These are phyloP conservation scores for Withania somnifera DNA, from an alignment of 305 asterid species.

Conservation along the genomic window DNA sequence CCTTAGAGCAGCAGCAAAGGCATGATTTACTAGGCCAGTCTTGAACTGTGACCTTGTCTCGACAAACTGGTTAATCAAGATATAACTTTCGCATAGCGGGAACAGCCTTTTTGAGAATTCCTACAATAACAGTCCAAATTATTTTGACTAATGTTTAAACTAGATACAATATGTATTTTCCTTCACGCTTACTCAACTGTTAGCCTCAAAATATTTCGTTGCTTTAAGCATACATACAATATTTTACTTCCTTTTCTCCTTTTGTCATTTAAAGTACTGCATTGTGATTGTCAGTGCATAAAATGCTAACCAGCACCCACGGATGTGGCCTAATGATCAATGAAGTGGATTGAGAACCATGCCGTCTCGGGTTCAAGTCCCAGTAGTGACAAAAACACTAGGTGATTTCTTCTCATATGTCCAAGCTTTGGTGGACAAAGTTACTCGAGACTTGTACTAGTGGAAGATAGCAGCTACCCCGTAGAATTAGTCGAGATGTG, in stretches of 20 bases:
- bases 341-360: background rate
- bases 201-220: background rate
- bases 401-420: background rate
- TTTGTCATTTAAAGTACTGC: background rate
- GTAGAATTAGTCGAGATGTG: background rate
- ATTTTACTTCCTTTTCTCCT: background rate
- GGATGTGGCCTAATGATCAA: background rate
- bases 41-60: conserved; percentile 91
- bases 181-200: background rate
- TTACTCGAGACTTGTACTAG: background rate
- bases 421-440: background rate
- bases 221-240: background rate
- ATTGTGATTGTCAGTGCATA: background rate
- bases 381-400: background rate
- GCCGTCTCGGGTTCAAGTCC: background rate
- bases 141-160: background rate
- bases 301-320: background rate
- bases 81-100: conserved; percentile 81
- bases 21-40: conserved; percentile 90
- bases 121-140: conserved; percentile 1
- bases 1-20: conserved; percentile 93
- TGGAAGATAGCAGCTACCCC: background rate
- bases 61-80: conserved; percentile 68
- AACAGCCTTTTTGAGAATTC: conserved; percentile 51
- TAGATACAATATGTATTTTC: background rate